Base-by-base conservation (phyloP, 768 basidiomycete genomes). In the Tricholoma hemisulphureum region DNA sequence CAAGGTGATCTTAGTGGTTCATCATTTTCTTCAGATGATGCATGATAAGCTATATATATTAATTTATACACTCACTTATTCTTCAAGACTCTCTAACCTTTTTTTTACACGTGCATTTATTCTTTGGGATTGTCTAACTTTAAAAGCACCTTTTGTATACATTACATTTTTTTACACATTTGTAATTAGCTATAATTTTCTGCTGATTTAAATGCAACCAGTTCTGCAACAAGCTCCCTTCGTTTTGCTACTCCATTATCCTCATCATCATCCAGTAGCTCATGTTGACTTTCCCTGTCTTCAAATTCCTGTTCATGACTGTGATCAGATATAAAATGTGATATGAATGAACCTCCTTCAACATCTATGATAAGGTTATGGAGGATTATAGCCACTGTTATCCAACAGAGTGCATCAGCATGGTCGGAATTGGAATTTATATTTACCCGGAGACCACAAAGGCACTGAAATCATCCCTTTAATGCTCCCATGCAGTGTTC, bases 301-400 rank as follows among this genome's bases (percentile, higher is more conserved):
- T 62, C 60, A 11, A 31, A 23, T 53, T 67, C 65, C 8, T 63
- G 51, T 21, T 29, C 50, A 13, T n/a, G 37, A 20, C 39, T 59
- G 49, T 66, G 61, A 1, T 29, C 26, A 9, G 21, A 20, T 9
- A 43, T 4, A 55, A 68, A 72, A 8, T 58, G 24, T 1, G 51
- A 55, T 28, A 20, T 63, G n/a, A 59, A 58, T 26, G 20, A 13
- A 5, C 14, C 45, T 23, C 71, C 74, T 60, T 76, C 73, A 16
- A 74, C 52, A 37, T 73, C 68, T 39, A 74, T 69, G 14, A 73
- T 59, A 18, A 73, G 51, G 59, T 73, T 74, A 59, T 75, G 75
- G 20, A 75, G 56, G 29, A 75, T 75, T 46, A 75, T 71, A 0
- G 65, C 68, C 56, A 70, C 53, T 1, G 59, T 67, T 37, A 76